Percentiles rank a stretch among this genome's conserved stretches.
These are phyloP conservation scores for Hirschfeldia incana DNA, from an alignment of 345 rosid genomes.

Conservation along the genomic window DNA sequence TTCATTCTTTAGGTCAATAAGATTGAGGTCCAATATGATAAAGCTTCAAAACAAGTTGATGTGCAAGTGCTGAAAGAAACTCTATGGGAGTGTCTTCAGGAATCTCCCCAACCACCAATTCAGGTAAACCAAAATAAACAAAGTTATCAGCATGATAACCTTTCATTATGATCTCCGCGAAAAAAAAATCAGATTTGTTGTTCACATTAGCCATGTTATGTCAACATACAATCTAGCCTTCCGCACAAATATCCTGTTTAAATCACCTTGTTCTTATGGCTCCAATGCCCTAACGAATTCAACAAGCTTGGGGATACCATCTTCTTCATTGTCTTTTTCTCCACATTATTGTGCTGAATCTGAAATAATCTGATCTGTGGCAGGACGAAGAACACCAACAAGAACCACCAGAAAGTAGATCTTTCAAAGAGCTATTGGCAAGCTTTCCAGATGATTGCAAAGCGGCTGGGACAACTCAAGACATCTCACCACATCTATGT, in stretches of 20 bases:
- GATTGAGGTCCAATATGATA: constrained; percentile 82
- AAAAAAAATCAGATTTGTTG: background rate
- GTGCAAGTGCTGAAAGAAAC: constrained; percentile 84
- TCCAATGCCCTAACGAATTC: background rate
- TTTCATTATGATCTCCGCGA: background rate
- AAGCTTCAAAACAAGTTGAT: constrained; percentile 90
- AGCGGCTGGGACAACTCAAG: constrained; percentile 63
- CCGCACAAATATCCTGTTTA: background rate
- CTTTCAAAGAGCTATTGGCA: constrained; percentile 69
- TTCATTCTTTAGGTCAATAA: constrained; percentile 61
- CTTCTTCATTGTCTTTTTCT: background rate
- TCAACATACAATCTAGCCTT: background rate
- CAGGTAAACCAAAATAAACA: constrained; percentile 44
- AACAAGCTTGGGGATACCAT: background rate
- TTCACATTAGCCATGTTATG: background rate
- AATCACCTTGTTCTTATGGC: background rate
- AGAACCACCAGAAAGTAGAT: constrained; percentile 50
- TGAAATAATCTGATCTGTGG: constrained; percentile 18
- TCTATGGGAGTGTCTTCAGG: constrained; percentile 73
- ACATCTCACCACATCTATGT: constrained; percentile 89
- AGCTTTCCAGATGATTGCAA: constrained; percentile 69
- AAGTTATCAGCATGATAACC: too few relatives aligned
- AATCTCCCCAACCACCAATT: constrained; percentile 46
- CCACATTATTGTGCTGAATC: background rate
- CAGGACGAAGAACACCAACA: constrained; percentile 44